Base-by-base conservation (phyloP, 2,329 filamentous ascomycete genomes). In the Cordyceps militaris region DNA sequence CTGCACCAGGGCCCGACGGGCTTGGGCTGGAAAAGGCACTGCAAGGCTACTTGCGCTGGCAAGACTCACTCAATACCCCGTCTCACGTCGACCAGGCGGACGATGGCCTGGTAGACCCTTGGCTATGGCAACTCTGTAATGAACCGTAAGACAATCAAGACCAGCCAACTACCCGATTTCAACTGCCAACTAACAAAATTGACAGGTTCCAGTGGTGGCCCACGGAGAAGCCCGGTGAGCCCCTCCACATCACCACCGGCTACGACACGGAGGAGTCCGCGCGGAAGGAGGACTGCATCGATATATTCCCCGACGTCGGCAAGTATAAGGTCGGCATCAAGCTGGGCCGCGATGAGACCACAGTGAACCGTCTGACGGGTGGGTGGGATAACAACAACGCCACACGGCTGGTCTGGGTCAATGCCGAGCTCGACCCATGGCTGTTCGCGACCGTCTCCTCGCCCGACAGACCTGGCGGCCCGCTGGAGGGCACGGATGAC, bases 401-500 rank as follows among this genome's bases (percentile, higher is more conserved):
- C 28, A 52, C 26, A 14, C 58, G 58, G 8, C 24, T 59, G 9
- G 23, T 52, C 43, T 59, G 52, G 52, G 52, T 54, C 34, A 56
- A 51, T 40, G 58, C 28, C n/a, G 52, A 56, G 21, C 21, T 47
- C 6, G 58, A 59, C 52, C 52, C 58, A 8, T 56, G 58, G 58
- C 36, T 44, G 38, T 48, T 26, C 40, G 52, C 52, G 9, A 59
- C 58, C 28, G 38, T 56, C 40, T 50, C 52, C 1, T 56, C 58
- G 8, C 40, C 36, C 1, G 23, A 28, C 36, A 10, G 52, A 1
- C 58, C 46, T 6, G 52, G 48, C 44, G 58, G 58, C 11, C 28
- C 38, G 6, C 67, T 78, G 44, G 74, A 78, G 65, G 66, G 63
- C 40, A 67, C 70, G 8, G 77, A 76, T 61, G 79, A 76, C 75